These are phyloP conservation scores for Paecilomyces sp. DNA, from an alignment of 2,329 filamentous ascomycete genomes.

Conservation along the genomic window DNA sequence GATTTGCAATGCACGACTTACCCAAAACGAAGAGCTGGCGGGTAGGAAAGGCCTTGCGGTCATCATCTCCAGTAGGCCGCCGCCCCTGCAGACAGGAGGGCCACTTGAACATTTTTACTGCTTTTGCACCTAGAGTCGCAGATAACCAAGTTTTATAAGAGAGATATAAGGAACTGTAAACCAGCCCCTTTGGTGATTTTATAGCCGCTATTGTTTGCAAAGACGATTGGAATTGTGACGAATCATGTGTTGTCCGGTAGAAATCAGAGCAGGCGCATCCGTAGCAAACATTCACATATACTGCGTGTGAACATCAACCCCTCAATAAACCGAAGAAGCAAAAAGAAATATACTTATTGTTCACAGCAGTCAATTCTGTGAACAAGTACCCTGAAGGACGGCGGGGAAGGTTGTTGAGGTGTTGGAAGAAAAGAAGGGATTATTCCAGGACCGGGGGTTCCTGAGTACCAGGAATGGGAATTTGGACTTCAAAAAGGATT, in stretches of 20 bases:
- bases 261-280: neutral
- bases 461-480: constrained; percentile 5
- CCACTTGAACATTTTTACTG: constrained; percentile 25
- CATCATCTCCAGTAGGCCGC: constrained; percentile 19
- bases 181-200: neutral
- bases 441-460: constrained; percentile 5
- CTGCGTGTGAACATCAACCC: neutral
- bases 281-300: neutral
- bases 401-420: constrained; percentile 4
- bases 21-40: constrained; percentile 52
- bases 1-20: constrained; percentile 22
- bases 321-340: neutral
- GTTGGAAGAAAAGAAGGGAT: constrained; percentile 6
- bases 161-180: neutral
- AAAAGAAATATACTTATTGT: neutral
- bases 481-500: constrained; percentile 5
- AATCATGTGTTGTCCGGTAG: neutral
- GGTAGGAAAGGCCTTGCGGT: constrained; percentile 46
- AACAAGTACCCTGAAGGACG: neutral
- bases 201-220: neutral
- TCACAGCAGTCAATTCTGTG: neutral
- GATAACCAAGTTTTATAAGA: neutral
- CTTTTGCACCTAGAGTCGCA: neutral
- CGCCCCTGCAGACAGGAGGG: constrained; percentile 25
- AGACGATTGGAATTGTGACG: neutral